Percentiles rank a stretch among this genome's conserved stretches.
Evolutionary conservation across 306 rosid genomes (phyloP).

Genomic region (Benincasa hispida): DNA sequence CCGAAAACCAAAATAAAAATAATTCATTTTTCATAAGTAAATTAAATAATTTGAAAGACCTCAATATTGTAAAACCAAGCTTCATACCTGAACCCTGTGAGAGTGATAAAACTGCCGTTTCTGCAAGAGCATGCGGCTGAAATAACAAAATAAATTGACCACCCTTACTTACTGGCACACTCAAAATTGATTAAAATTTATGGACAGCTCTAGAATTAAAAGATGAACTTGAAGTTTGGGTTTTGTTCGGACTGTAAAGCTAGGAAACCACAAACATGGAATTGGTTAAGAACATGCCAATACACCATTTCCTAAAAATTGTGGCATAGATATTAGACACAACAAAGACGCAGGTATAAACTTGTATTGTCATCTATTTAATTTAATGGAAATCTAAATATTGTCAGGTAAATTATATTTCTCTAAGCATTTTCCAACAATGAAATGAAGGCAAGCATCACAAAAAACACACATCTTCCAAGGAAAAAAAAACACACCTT

Average conservation of each 20-base stretch:
- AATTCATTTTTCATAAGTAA: neutral
- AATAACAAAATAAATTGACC: constrained; percentile 5
- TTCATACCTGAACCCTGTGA: constrained; percentile 89
- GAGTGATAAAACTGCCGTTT: constrained; percentile 98
- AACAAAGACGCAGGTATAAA: neutral
- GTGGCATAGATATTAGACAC: neutral
- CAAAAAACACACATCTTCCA: neutral
- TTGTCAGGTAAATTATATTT: neutral
- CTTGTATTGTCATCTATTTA: neutral
- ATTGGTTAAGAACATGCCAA: neutral
- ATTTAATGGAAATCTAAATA: neutral
- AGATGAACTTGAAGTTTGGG: neutral
- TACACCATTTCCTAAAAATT: neutral
- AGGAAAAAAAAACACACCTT: too few relatives aligned
- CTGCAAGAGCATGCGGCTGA: constrained; percentile 83
- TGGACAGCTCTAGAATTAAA: neutral
- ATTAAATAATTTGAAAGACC: neutral
- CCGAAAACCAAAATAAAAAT: neutral
- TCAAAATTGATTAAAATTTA: neutral
- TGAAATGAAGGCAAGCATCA: neutral
- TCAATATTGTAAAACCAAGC: constrained; percentile 4
- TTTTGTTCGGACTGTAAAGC: neutral
- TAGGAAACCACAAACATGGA: neutral
- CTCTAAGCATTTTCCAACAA: neutral
- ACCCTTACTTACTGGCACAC: neutral